Percentiles rank a stretch among this genome's conserved stretches.
Evolutionary conservation across 257 asterid genomes (phyloP).

Genomic region (Solanum chmielewskii): DNA sequence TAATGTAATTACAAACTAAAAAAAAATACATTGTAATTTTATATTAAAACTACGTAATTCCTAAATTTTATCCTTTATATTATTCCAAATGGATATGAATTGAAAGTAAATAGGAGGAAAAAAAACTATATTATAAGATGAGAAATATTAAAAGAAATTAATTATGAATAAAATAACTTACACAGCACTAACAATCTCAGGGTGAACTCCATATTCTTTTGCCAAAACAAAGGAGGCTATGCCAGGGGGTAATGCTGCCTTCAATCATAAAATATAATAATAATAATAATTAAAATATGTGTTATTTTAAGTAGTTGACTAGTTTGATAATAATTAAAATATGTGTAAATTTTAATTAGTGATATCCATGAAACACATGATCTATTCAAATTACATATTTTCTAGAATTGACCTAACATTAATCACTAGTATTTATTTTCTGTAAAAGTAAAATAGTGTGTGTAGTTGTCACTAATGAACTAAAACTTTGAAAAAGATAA

Average conservation of each 20-base stretch:
- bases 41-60: no score
- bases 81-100: not conserved
- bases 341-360: not conserved
- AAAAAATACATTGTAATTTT: no score
- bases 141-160: not conserved
- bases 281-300: not conserved
- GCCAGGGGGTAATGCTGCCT: constrained; percentile 54
- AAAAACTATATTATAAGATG: not conserved
- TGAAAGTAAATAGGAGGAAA: not conserved
- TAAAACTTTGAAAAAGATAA: not conserved
- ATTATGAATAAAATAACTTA: constrained; percentile 15
- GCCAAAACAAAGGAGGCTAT: constrained; percentile 40
- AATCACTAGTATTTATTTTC: not conserved
- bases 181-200: constrained; percentile 44
- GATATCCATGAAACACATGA: not conserved
- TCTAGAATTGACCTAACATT: not conserved
- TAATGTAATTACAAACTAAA: no score
- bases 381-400: not conserved
- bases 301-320: not conserved
- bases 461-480: not conserved
- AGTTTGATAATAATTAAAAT: no score
- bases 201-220: constrained; percentile 48
- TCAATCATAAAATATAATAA: not conserved
- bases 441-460: not conserved
- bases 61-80: not conserved